Evolutionary conservation across 2,329 filamentous ascomycete species (phyloP).

Genomic region (Phialocephala sp.): DNA sequence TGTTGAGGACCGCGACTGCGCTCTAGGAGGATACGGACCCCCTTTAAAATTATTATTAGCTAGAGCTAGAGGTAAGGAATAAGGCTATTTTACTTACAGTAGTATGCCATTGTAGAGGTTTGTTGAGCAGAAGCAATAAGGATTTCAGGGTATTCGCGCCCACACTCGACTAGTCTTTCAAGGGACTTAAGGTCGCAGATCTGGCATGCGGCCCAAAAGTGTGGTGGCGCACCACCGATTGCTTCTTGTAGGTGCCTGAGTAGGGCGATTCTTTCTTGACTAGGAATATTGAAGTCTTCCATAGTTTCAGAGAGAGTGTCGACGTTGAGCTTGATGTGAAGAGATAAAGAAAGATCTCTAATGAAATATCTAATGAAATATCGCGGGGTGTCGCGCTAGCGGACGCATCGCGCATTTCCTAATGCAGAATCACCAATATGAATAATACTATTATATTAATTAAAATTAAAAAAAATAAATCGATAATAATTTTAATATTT

Average conservation of each 20-base stretch:
- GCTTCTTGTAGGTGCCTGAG: constrained; percentile 25
- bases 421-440: too few species aligned
- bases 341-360: too few species aligned
- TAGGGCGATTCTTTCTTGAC: constrained; percentile 25
- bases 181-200: constrained; percentile 23
- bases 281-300: constrained; percentile 30
- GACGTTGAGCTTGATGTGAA: too few species aligned
- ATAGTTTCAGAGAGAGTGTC: too few species aligned
- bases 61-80: constrained; percentile 14
- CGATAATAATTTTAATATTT: too few species aligned
- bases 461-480: too few species aligned
- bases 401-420: too few species aligned
- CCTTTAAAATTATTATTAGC: constrained; percentile 23
- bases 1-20: too few species aligned
- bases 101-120: constrained; percentile 7
- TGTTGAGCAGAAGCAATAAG: neutral
- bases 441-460: too few species aligned
- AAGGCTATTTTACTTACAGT: constrained; percentile 26
- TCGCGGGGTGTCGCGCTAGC: too few species aligned
- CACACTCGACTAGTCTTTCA: constrained; percentile 8
- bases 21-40: constrained; percentile 17
- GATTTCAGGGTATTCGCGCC: neutral
- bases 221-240: constrained; percentile 21
- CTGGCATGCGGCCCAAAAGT: constrained; percentile 31
- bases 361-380: too few species aligned